Conservation (phyloP, 768 basidiomycete species). For the Termitomyces sp. region DNA sequence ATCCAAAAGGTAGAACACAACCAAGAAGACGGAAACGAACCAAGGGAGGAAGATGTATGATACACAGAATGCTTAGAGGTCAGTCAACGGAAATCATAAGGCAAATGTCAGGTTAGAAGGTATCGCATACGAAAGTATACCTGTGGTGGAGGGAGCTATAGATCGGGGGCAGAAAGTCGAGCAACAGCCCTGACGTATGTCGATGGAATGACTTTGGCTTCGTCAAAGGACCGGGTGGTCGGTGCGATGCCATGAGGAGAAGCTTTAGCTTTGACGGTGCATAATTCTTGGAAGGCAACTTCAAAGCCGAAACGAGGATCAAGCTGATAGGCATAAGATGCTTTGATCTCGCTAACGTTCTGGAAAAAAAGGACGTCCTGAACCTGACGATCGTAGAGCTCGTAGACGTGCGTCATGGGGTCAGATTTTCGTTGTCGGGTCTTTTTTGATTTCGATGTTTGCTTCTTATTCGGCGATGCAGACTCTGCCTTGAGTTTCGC, state of each 20-base stretch:
- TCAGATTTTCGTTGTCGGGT: slow-evolving; percentile 20
- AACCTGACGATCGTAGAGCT: slow-evolving; percentile 26
- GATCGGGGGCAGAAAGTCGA: not conserved
- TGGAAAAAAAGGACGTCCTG: slow-evolving; percentile 20
- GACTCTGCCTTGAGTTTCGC: not conserved
- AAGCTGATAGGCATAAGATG: slow-evolving; percentile 51
- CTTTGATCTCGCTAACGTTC: slow-evolving; percentile 45
- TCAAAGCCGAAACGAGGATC: slow-evolving; percentile 41
- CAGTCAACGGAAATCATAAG: not conserved
- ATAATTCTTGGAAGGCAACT: slow-evolving; percentile 52
- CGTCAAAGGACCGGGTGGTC: slow-evolving; percentile 33
- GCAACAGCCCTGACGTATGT: slow-evolving; percentile 24
- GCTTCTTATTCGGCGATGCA: slow-evolving; percentile 10
- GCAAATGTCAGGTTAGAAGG: not conserved
- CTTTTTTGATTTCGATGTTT: slow-evolving; percentile 14
- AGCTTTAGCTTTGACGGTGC: slow-evolving; percentile 51
- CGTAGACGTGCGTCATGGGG: slow-evolving; percentile 20
- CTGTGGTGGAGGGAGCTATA: not conserved
- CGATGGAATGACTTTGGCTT: slow-evolving; percentile 30
- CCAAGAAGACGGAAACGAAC: not conserved
- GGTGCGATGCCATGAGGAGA: slow-evolving; percentile 31
- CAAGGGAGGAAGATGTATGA: not conserved
- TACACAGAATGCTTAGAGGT: not conserved
- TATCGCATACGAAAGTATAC: not conserved
- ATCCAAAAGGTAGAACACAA: not conserved